phyloP scores from a whole-genome alignment of 139 green algal genomes.

The Astrephomene gubernaculifera region DNA sequence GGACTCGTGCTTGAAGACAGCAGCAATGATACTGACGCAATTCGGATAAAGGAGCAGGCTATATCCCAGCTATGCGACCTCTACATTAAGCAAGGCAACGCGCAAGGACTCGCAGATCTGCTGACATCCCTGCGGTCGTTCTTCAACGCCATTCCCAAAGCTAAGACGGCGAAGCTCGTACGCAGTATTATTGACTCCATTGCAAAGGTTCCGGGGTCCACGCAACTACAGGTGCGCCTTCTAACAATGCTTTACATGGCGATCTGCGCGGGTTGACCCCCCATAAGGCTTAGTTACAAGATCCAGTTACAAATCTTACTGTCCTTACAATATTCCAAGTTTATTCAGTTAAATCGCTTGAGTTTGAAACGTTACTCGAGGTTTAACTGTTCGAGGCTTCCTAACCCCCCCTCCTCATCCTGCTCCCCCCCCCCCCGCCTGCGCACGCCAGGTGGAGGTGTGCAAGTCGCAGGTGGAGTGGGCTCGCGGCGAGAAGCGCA shows the following conservation, averaged over 20 bases:
- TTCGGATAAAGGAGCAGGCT: constrained; percentile 89
- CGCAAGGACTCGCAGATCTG: constrained; percentile 76
- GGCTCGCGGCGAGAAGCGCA: constrained; percentile 95
- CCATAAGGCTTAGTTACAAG: too few relatives aligned
- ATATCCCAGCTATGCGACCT: constrained; percentile 75
- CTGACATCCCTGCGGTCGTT: constrained; percentile 88
- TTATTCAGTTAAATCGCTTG: too few relatives aligned
- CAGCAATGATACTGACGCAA: constrained; percentile 72
- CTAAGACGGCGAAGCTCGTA: constrained; percentile 99
- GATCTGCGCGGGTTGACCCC: constrained; percentile 12
- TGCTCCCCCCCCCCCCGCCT: not conserved
- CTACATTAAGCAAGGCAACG: constrained; percentile 81
- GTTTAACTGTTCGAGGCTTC: too few relatives aligned
- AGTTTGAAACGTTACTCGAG: too few relatives aligned
- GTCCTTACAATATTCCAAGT: too few relatives aligned
- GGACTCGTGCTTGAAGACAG: constrained; percentile 60
- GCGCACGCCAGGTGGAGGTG: constrained; percentile 85
- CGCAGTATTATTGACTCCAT: constrained; percentile 95
- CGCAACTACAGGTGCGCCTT: constrained; percentile 83
- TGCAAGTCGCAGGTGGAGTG: constrained; percentile 96
- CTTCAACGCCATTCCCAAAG: constrained; percentile 94
- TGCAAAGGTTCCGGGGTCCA: constrained; percentile 87
- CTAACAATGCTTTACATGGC: not conserved
- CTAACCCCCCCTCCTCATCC: not conserved
- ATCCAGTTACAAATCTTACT: too few relatives aligned